Percentiles rank a stretch among this genome's conserved stretches.
Evolutionary conservation across 2,329 filamentous ascomycete genomes (phyloP).

Genomic region (Nannizzia gypsea): DNA sequence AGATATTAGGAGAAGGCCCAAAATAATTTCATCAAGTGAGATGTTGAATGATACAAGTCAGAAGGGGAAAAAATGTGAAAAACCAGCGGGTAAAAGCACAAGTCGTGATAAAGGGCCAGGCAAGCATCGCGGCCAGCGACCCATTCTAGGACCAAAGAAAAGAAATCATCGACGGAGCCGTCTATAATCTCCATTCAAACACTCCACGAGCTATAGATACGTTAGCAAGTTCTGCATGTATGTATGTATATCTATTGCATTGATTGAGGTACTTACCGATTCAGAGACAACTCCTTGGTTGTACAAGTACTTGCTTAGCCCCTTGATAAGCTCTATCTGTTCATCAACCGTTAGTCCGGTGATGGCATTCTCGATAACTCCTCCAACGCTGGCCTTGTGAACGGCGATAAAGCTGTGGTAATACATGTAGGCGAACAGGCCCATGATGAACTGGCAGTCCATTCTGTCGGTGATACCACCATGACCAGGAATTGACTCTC

Average conservation of each 20-base stretch:
- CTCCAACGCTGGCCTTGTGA: conserved; percentile 72
- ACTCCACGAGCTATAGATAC: conserved; percentile 25
- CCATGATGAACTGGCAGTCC: conserved; percentile 99
- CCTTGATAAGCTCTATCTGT: conserved; percentile 66
- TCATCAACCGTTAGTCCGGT: conserved; percentile 78
- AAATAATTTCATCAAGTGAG: background rate
- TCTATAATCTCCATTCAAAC: conserved; percentile 26
- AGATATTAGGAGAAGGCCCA: background rate
- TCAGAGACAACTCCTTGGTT: conserved; percentile 49
- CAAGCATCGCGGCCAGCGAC: too few species aligned
- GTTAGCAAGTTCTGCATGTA: conserved; percentile 15
- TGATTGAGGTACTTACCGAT: conserved; percentile 32
- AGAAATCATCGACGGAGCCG: conserved; percentile 16
- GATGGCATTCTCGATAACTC: conserved; percentile 82
- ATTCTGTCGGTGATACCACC: conserved; percentile 97
- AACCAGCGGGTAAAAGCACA: background rate
- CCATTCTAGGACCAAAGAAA: background rate
- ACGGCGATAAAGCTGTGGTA: conserved; percentile 94
- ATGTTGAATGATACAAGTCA: conserved; percentile 1
- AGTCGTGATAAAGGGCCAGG: background rate
- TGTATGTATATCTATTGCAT: background rate
- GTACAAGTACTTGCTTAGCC: conserved; percentile 51
- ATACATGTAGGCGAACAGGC: conserved; percentile 96
- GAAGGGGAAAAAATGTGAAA: background rate
- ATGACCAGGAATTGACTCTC: conserved; percentile 92